A percentile compares a stretch with the other conserved stretches of the same genome.
These are phyloP conservation scores for Phaffia australis DNA, from an alignment of 768 basidiomycete genomes.

Conservation along the genomic window DNA sequence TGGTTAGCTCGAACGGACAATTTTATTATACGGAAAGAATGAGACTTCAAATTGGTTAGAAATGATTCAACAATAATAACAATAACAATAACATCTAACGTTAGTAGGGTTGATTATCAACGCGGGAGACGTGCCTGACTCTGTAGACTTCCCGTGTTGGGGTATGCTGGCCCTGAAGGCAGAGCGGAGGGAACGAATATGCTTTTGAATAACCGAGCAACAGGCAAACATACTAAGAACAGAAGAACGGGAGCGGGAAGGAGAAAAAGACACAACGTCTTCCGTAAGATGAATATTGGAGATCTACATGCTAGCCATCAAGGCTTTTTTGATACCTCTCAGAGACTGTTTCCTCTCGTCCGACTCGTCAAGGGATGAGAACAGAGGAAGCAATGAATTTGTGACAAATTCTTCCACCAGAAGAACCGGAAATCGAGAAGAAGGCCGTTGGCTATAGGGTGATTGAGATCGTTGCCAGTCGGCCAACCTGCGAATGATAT, in stretches of 20 bases:
- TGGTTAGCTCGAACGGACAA: no score
- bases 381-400: constrained; percentile 20
- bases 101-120: no score
- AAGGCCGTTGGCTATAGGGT: constrained; percentile 8
- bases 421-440: constrained; percentile 22
- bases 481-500: constrained; percentile 12
- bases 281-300: background rate
- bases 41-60: no score
- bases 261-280: background rate
- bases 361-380: constrained; percentile 11
- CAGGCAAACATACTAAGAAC: background rate
- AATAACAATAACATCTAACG: no score
- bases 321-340: constrained; percentile 5
- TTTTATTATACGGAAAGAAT: no score
- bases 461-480: constrained; percentile 24
- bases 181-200: background rate
- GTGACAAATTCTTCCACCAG: constrained; percentile 26
- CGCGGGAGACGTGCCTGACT: background rate
- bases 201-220: background rate
- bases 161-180: background rate
- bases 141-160: background rate
- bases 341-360: constrained; percentile 16
- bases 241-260: background rate
- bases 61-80: no score
- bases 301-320: constrained; percentile 17